A percentile compares a stretch with the other conserved stretches of the same genome.
phyloP scores from a whole-genome alignment of 495 filamentous ascomycete genomes.

The Penicillium lagena region DNA sequence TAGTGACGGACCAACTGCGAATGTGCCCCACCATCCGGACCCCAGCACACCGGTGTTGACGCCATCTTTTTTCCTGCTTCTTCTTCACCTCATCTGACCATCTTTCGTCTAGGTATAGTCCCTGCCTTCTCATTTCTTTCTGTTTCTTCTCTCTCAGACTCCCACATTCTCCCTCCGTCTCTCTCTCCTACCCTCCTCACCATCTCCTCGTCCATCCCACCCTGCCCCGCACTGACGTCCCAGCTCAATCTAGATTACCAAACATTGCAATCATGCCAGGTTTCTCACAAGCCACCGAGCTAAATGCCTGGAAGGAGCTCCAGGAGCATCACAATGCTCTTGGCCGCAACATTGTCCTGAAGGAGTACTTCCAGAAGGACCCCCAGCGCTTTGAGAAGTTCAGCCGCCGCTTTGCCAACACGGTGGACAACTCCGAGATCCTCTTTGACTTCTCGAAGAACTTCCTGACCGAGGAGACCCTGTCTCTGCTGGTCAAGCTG shows the following conservation, averaged over 20 bases:
- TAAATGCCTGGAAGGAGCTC: conserved; percentile 79
- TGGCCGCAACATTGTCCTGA: conserved; percentile 83
- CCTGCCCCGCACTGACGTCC: conserved; percentile 32
- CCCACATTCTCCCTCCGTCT: neutral
- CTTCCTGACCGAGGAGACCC: conserved; percentile 87
- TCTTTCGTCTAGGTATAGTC: conserved; percentile 6
- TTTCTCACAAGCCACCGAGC: conserved; percentile 72
- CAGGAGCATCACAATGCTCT: conserved; percentile 79
- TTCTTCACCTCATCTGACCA: conserved; percentile 8
- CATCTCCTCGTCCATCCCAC: neutral
- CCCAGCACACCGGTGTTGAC: conserved; percentile 36
- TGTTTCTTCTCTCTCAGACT: conserved; percentile 1
- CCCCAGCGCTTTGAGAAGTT: conserved; percentile 86
- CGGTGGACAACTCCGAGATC: conserved; percentile 70
- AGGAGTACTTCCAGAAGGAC: conserved; percentile 87
- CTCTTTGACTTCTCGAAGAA: conserved; percentile 99
- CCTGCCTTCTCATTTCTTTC: conserved; percentile 2
- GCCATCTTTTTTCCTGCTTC: conserved; percentile 16
- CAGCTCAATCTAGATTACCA: conserved; percentile 5
- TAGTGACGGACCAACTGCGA: conserved; percentile 23
- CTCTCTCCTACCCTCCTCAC: conserved; percentile 1
- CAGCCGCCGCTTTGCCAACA: conserved; percentile 75
- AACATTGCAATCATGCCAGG: conserved; percentile 38
- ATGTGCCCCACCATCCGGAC: conserved; percentile 28
- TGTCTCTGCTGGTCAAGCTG: conserved; percentile 77